phyloP scores from a whole-genome alignment of 805 yeast genomes.

The Ogataea nakhonphanomensis region DNA sequence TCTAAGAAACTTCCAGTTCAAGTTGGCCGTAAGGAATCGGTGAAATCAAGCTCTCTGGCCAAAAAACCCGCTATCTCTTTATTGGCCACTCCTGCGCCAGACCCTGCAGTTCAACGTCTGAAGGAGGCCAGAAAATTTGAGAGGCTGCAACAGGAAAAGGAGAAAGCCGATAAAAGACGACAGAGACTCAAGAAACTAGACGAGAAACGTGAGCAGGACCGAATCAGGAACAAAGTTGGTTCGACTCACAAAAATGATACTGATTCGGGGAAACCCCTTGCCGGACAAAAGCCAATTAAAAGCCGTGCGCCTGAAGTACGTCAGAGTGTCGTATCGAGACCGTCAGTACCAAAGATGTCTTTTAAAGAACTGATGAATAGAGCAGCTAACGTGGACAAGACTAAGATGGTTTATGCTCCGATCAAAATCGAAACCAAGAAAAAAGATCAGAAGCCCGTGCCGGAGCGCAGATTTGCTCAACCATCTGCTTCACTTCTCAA shows the following conservation, averaged over 20 bases:
- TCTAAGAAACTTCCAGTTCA: not conserved
- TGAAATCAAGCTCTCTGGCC: not conserved
- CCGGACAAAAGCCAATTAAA: too few relatives aligned
- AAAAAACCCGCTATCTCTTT: not conserved
- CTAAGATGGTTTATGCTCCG: constrained; percentile 36
- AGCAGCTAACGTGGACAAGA: constrained; percentile 58
- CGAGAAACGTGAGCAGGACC: constrained; percentile 12
- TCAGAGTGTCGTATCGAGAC: not conserved
- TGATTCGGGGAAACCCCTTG: not conserved
- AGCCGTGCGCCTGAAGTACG: not conserved
- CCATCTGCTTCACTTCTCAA: constrained; percentile 55
- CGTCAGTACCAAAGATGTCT: constrained; percentile 44
- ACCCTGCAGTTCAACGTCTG: constrained; percentile 68
- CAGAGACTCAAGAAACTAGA: constrained; percentile 32
- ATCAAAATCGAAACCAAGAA: constrained; percentile 12
- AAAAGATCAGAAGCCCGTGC: not conserved
- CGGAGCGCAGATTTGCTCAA: constrained; percentile 37
- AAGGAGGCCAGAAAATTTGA: constrained; percentile 66
- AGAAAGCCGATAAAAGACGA: constrained; percentile 11
- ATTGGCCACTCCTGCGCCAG: constrained; percentile 25
- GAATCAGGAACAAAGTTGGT: not conserved
- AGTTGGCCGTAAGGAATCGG: not conserved
- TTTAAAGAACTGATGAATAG: constrained; percentile 68
- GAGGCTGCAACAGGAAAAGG: constrained; percentile 30
- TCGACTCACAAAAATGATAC: not conserved